These are phyloP conservation scores for Cornus kousa DNA, from an alignment of 148 eudicot species.

Conservation along the genomic window DNA sequence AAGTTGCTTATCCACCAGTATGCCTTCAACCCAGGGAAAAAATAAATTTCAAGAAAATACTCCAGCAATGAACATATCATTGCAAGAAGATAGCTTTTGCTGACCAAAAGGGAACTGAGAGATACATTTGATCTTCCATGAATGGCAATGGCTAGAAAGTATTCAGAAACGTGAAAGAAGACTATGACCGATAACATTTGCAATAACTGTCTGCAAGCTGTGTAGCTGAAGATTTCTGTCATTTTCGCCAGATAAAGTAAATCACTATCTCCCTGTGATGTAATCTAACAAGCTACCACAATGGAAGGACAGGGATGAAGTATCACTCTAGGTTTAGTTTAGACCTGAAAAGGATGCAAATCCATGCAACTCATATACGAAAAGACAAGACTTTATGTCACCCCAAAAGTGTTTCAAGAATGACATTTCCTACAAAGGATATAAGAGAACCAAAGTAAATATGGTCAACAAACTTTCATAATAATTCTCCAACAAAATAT, in stretches of 20 bases:
- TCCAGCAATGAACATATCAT: conserved; percentile 71
- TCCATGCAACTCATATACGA: conserved; percentile 1
- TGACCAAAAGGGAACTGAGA: conserved; percentile 64
- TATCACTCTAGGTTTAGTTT: conserved; percentile 15
- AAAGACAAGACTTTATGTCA: conserved; percentile 1
- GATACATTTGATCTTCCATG: conserved; percentile 81
- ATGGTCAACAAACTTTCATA: background rate
- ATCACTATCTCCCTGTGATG: conserved; percentile 6
- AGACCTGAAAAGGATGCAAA: conserved; percentile 33
- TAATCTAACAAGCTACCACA: background rate
- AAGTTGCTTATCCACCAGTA: conserved; percentile 71
- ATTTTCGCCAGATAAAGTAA: conserved; percentile 32
- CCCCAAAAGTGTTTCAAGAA: conserved; percentile 15
- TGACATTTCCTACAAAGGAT: conserved; percentile 30
- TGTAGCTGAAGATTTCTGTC: conserved; percentile 50
- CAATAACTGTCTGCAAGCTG: conserved; percentile 67
- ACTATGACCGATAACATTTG: conserved; percentile 59
- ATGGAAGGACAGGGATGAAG: background rate
- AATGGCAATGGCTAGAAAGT: conserved; percentile 51
- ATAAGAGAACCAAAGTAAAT: background rate
- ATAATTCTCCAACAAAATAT: too few relatives aligned
- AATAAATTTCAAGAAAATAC: conserved; percentile 53
- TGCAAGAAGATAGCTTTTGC: conserved; percentile 67
- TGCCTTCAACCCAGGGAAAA: conserved; percentile 68
- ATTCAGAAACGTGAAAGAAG: conserved; percentile 85